Evolutionary conservation across 805 yeast genomes (phyloP), one percentile per base, ranked within the genome.

Genomic region (Metschnikowia kunwiensis): DNA sequence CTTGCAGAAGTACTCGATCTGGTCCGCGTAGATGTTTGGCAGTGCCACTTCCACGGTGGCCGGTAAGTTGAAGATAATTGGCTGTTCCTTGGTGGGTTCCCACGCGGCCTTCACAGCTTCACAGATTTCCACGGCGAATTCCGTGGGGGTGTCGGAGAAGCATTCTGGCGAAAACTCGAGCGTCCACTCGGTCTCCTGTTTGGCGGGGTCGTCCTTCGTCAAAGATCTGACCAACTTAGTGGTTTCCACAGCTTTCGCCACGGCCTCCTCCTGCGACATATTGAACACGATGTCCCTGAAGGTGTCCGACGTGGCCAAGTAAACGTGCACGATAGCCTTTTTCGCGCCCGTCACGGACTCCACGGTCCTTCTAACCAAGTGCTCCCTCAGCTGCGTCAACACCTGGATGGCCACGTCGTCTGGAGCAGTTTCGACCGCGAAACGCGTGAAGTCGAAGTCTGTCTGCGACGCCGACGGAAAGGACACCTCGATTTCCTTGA

Each of bases 401-500:
- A 80, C 86, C 64, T 82, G 91, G 49, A 82, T 78, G 26, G 72
- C 59, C 14, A 82, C 89, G 53, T 82, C 91, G 13, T 72, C 82
- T 8, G 91, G 91, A 19, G 86, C 84, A 51, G 77, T 75, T 57
- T 80, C 86, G 28, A 82, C 87, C 5, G 88, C 89, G 50, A 77
- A 82, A 42, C 88, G 68, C 15, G 91, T 82, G 68, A 82, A 82
- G 60, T 82, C 91, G 53, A 82, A 82, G 63, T 82, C 91, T 5
- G 86, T 80, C 56, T 82, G 89, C 4, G 88, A 82, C 3, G 89
- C 89, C 19, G 86, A 79, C 7, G 91, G 91, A 64, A 82, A 82
- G 3, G 86, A 69, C 30, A 82, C 91, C 60, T 82, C 91, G 51
- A 82, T 82, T 63, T 82, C 91, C 55, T 82, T 82, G 65, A 82